Conservation (phyloP, 2,329 filamentous ascomycete species). For the Aspergillus clavatus region DNA sequence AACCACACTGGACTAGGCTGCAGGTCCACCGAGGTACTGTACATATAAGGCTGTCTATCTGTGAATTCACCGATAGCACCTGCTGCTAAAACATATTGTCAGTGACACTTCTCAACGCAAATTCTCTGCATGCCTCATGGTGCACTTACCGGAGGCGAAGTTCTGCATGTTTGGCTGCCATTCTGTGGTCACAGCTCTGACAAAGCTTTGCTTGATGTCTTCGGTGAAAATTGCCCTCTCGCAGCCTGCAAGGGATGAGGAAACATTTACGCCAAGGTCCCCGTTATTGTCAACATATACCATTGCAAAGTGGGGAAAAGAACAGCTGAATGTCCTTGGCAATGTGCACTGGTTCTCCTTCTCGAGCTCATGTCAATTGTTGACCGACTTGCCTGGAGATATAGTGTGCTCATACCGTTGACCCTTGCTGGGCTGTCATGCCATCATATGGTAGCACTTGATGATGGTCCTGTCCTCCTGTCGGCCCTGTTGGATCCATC, state of each 20-base stretch:
- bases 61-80: constrained; percentile 5
- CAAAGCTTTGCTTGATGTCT: constrained; percentile 33
- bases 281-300: constrained; percentile 35
- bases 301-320: constrained; percentile 35
- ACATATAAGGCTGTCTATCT: constrained; percentile 7
- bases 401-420: constrained; percentile 15
- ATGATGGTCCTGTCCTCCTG: constrained; percentile 11
- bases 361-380: constrained; percentile 8
- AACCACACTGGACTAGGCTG: constrained; percentile 23
- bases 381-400: constrained; percentile 2
- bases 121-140: neutral
- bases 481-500: constrained; percentile 15
- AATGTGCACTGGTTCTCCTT: constrained; percentile 19
- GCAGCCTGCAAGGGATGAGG: constrained; percentile 30
- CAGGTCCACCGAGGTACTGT: constrained; percentile 8
- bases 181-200: constrained; percentile 23
- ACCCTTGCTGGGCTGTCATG: constrained; percentile 16
- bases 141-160: constrained; percentile 23
- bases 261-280: constrained; percentile 28
- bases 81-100: neutral
- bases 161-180: constrained; percentile 17
- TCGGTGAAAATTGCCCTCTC: constrained; percentile 32
- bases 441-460: constrained; percentile 18
- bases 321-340: constrained; percentile 17
- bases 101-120: neutral